Base-by-base conservation (phyloP, 352 stramenopile genomes). In the Globisporangium perplexum region DNA sequence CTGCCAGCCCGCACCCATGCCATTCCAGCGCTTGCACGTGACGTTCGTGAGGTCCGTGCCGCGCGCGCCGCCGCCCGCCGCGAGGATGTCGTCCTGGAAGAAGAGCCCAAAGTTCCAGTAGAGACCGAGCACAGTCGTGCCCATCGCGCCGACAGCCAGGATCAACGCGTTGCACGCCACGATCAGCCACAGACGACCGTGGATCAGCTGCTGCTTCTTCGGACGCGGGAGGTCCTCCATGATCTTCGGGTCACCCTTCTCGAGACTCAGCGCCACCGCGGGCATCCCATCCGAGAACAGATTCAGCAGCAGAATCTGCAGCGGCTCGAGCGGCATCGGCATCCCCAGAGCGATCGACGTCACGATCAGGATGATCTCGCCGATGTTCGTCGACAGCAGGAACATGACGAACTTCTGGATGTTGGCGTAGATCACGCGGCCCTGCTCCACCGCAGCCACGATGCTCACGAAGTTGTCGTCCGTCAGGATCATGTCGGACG, bases 391-490 rank as follows among this genome's bases (percentile, higher is more conserved):
- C 10, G 96, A 98, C 24, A 99, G 72, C 70, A 98, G 82, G 67
- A 99, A 99, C 71, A 98, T 96, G 42, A 99, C 80, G 63, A 99
- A 99, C 69, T 98, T 98, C 53, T 96, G 83, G 62, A 99, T 98
- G 66, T 98, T 98, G 60, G 98, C 95, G 70, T 98, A 99, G 24
- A 99, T 97, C 47, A 94, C 94, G 22, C 97, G 81, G 18, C 96
- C 97, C 69, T 96, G 97, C 51, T 98, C 87, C 39, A 99, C 93
- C 11, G 96, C 96, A 8, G 94, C 79, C 15, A 99, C 95, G 60
- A 99, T 99, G 31, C 94, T 98, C 24, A 83, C 83, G 71, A 99
- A 99, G 62, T 98, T 98, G 73, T 99, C 96, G 70, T 99, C 96
- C 3, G 98, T 83, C 35, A 99, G 69, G 46, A 99, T 96, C 68